Base-by-base conservation (phyloP, 768 basidiomycete genomes). In the Kwoniella shandongensis region DNA sequence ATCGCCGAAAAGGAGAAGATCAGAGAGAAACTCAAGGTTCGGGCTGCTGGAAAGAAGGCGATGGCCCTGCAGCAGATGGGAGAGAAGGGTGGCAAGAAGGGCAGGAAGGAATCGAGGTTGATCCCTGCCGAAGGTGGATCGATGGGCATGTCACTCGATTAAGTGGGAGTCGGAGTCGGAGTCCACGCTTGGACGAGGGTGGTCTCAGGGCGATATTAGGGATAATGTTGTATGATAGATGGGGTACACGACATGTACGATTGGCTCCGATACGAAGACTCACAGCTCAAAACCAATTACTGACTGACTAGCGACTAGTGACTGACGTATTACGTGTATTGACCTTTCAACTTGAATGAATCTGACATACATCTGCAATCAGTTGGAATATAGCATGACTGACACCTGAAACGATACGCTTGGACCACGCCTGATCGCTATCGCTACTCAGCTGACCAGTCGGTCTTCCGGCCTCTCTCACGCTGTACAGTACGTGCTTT, bases 81-180 rank as follows among this genome's bases (percentile, higher is more conserved):
- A 23, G 67, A 49, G 25, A 61, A 55, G 48, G 49, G 44, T 18
- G 65, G 86, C 7, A 66, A 81, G 5, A 78, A 81, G 65, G 88
- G 85, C 71, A 77, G 82, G 54, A 72, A 66, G 63, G 67, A 67
- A 62, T 87, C 83, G 73, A 88, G 88, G 36, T 83, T 97, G 45
- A 80, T 94, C 35, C 83, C 83, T 63, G 89, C 89, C 59, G 88
- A 88, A 13, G 86, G 84, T 26, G 85, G 87, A 1, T 86, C 84
- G 25, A 97, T 96, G 92, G 71, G 72, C 5, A 66, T 79, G 74
- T 44, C 62, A n/a, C 30, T 62, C 23, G 73, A 75, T 48, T 72
- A 51, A 58, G 44, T n/a, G n/a, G n/a, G n/a, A n/a, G n/a, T n/a
- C n/a, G n/a, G n/a, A n/a, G n/a, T n/a, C n/a, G n/a, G n/a, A n/a